Conservation (phyloP, 306 rosid species). For the Ammopiptanthus mongolicus region DNA sequence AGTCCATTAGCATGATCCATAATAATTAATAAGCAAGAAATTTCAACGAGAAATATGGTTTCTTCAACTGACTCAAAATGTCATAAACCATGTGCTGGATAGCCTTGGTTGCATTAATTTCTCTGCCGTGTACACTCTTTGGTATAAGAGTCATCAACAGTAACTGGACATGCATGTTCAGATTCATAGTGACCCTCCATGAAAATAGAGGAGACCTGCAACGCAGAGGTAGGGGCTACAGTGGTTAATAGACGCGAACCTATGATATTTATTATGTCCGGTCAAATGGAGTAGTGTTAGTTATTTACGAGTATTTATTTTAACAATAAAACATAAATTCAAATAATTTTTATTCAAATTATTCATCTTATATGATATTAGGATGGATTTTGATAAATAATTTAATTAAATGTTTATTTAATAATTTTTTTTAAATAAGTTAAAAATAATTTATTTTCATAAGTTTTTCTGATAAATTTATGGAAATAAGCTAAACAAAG, state of each 20-base stretch:
- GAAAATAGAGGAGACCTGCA: constrained; percentile 7
- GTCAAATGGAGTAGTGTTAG: neutral
- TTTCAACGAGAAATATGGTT: constrained; percentile 1
- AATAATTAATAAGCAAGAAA: neutral
- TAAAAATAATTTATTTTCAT: too few species aligned
- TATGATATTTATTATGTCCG: neutral
- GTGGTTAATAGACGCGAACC: constrained; percentile 2
- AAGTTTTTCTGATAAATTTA: too few species aligned
- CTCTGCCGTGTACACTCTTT: constrained; percentile 4
- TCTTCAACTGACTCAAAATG: constrained; percentile 7
- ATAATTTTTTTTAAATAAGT: too few species aligned
- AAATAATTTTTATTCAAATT: too few species aligned
- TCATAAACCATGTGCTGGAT: constrained; percentile 54
- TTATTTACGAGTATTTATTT: too few species aligned
- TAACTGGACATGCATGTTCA: constrained; percentile 3
- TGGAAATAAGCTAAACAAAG: too few species aligned
- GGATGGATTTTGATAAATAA: too few species aligned
- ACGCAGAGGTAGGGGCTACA: neutral
- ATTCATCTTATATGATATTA: too few species aligned
- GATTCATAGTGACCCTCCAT: constrained; percentile 19
- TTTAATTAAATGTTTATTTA: too few species aligned
- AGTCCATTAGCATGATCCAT: too few species aligned
- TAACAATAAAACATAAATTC: neutral
- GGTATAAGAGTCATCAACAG: neutral
- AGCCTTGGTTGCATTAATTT: constrained; percentile 7